Conservation (phyloP, 2,329 filamentous ascomycete genomes). For the Lecanicillium sp. region DNA sequence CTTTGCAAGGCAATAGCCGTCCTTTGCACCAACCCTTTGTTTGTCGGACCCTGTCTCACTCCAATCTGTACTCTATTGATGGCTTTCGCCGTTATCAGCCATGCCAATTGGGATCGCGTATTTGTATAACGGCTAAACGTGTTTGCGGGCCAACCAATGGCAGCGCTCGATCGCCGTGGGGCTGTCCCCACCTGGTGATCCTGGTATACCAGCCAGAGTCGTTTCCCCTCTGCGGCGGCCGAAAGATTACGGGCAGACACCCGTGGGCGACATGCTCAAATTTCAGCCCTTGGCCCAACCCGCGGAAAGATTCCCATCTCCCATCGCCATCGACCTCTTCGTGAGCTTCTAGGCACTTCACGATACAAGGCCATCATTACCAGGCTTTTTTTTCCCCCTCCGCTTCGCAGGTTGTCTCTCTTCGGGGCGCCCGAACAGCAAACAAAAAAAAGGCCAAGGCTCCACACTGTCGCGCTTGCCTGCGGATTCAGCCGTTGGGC, state of each 20-base stretch:
- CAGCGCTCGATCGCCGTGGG: neutral
- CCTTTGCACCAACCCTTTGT: too few relatives aligned
- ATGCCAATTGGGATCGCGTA: too few relatives aligned
- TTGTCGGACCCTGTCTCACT: too few relatives aligned
- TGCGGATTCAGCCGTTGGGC: neutral
- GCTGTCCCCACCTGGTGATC: constrained; percentile 1
- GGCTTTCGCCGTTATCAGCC: neutral
- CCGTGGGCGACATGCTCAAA: neutral
- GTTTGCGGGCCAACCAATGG: neutral
- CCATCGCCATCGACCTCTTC: neutral
- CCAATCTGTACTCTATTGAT: too few relatives aligned
- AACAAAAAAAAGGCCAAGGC: neutral
- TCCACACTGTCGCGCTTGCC: neutral
- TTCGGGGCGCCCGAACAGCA: neutral
- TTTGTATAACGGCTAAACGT: neutral
- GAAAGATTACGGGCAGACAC: neutral
- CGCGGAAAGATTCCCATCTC: neutral
- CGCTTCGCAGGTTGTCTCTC: too few relatives aligned
- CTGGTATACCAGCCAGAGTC: neutral
- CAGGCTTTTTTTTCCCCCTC: too few relatives aligned
- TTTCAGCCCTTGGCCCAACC: neutral
- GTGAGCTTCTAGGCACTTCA: neutral
- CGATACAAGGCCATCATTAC: neutral
- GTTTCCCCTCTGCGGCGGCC: neutral
- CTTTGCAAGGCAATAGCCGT: too few relatives aligned